These are phyloP conservation scores for Fusarium papillatum DNA, from an alignment of 2,329 filamentous ascomycete species.

Conservation along the genomic window DNA sequence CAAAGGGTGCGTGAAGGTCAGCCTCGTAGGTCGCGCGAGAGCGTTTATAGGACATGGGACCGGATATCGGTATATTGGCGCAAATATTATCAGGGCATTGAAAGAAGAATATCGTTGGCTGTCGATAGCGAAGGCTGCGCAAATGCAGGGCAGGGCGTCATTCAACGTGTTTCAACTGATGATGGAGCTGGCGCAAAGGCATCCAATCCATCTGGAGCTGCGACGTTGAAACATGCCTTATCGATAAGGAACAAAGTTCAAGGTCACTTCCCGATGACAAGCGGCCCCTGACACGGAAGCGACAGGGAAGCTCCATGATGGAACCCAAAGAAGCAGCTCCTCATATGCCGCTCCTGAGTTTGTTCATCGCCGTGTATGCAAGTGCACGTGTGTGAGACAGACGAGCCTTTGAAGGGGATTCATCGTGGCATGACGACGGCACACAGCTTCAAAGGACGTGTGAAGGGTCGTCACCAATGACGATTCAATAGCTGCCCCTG, in stretches of 20 bases:
- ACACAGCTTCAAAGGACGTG: background rate
- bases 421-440: slow-evolving; percentile 6
- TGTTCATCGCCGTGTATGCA: slow-evolving; percentile 19
- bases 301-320: slow-evolving; percentile 20
- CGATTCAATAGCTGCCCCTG: slow-evolving; percentile 2
- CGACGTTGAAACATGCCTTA: slow-evolving; percentile 34
- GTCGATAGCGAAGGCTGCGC: slow-evolving; percentile 7
- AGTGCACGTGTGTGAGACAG: slow-evolving; percentile 25
- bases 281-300: slow-evolving; percentile 2
- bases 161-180: slow-evolving; percentile 7
- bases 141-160: background rate
- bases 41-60: slow-evolving; percentile 82
- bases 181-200: slow-evolving; percentile 21
- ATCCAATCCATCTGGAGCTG: slow-evolving; percentile 12
- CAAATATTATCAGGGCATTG: slow-evolving; percentile 28
- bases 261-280: slow-evolving; percentile 1
- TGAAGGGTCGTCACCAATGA: background rate
- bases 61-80: slow-evolving; percentile 11
- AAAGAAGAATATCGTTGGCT: background rate
- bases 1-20: slow-evolving; percentile 81
- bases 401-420: slow-evolving; percentile 1
- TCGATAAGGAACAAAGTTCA: slow-evolving; percentile 37
- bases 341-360: slow-evolving; percentile 19
- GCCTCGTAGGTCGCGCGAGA: slow-evolving; percentile 84
- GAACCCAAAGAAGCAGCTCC: slow-evolving; percentile 15